These are phyloP conservation scores for Penicillium sp. DNA, from an alignment of 2,329 filamentous ascomycete genomes.

Conservation along the genomic window DNA sequence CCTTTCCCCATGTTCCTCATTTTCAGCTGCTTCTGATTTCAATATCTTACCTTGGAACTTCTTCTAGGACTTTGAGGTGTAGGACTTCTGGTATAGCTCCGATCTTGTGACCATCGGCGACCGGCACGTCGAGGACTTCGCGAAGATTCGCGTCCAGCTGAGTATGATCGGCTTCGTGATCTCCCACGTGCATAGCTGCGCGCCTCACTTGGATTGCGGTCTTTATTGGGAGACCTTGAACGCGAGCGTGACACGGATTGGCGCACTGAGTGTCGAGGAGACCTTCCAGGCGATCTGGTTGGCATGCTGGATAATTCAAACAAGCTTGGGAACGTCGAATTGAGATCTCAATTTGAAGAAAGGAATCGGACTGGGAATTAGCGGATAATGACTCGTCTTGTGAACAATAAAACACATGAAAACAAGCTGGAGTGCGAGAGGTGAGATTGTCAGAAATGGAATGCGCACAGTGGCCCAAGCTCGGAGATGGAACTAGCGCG, in stretches of 20 bases:
- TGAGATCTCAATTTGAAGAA: neutral
- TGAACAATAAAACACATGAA: neutral
- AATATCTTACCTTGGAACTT: conserved; percentile 23
- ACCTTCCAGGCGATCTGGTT: conserved; percentile 18
- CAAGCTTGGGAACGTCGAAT: neutral
- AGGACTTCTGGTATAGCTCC: conserved; percentile 33
- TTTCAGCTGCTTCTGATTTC: neutral
- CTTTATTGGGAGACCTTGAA: conserved; percentile 26
- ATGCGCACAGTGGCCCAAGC: neutral
- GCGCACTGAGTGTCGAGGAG: conserved; percentile 21
- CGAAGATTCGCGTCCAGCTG: conserved; percentile 26
- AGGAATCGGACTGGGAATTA: neutral
- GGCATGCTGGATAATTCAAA: neutral
- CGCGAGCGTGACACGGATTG: conserved; percentile 33
- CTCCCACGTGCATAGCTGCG: conserved; percentile 26
- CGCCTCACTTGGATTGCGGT: conserved; percentile 25
- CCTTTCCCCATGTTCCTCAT: neutral
- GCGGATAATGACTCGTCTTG: neutral
- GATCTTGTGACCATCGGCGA: conserved; percentile 35
- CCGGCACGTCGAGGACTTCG: conserved; percentile 39
- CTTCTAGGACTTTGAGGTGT: conserved; percentile 23
- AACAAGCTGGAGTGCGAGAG: neutral
- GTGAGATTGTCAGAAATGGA: neutral
- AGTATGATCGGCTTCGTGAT: conserved; percentile 26
- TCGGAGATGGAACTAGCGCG: neutral